Conservation (phyloP, 192 early-diverging fungal species). For the Coemansia sp. region DNA sequence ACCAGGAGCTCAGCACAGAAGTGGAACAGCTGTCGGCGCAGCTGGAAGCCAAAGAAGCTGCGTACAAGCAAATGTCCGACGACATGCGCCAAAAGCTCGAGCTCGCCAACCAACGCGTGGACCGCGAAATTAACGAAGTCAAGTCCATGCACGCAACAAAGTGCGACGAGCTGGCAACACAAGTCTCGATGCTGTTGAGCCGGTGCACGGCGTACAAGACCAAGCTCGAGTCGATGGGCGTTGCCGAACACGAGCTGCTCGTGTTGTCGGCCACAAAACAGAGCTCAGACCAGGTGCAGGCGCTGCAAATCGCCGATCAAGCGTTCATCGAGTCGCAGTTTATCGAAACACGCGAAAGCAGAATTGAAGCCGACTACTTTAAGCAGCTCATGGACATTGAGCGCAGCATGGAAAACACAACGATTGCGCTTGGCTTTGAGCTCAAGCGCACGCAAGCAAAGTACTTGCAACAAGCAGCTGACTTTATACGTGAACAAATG, state of each 20-base stretch:
- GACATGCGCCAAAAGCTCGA: conserved; percentile 38
- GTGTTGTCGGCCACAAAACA: conserved; percentile 3
- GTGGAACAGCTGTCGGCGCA: conserved; percentile 29
- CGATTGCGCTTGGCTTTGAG: conserved; percentile 50
- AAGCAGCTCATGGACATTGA: conserved; percentile 50
- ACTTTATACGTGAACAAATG: conserved; percentile 53
- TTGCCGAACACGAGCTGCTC: conserved; percentile 37
- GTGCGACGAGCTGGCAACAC: conserved; percentile 43
- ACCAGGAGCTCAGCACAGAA: conserved; percentile 39
- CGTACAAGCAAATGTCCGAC: conserved; percentile 15
- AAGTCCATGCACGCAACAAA: conserved; percentile 42
- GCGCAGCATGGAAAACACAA: conserved; percentile 53
- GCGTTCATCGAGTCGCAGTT: conserved; percentile 52
- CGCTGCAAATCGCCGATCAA: conserved; percentile 32
- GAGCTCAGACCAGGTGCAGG: too few species aligned
- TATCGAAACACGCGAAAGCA: conserved; percentile 50
- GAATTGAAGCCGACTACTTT: conserved; percentile 47
- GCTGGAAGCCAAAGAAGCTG: conserved; percentile 16
- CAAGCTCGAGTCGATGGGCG: conserved; percentile 17
- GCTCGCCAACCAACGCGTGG: conserved; percentile 17
- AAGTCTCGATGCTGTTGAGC: conserved; percentile 25
- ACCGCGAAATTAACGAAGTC: conserved; percentile 40
- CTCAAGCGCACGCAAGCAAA: conserved; percentile 52
- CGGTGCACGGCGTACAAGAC: conserved; percentile 27
- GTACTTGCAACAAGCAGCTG: conserved; percentile 48